Base-by-base conservation (phyloP, 2,329 filamentous ascomycete genomes). In the Fusarium lyarnte region DNA sequence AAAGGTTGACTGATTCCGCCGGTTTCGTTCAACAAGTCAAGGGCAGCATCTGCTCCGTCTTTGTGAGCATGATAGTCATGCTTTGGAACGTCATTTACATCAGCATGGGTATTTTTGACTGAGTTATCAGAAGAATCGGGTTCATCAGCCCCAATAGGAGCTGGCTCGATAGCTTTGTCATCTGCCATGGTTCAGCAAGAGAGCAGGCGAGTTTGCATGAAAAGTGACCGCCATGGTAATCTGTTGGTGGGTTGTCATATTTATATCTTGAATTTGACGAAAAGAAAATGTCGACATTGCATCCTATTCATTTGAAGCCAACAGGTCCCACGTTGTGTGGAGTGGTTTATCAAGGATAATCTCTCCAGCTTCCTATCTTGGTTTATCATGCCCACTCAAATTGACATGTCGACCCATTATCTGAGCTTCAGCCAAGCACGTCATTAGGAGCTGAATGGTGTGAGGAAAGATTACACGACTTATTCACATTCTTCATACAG, bases 1-100 rank as follows among this genome's bases (percentile, higher is more conserved):
- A 66, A 42, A 8, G 70, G 68, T 31, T 59, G 59, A 12, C 43
- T 54, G 4, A 74, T 21, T 3, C 64, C 61, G 0, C 64, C 68
- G 2, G 72, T 74, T 42, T 74, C 70, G 1, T 54, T 66, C 6
- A 74, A 27, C 6, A 74, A n/a, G 19, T 74, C 61, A 8, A 74
- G 71, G 25, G 72, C 72, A 14, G 68, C 64, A 33, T 74, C 72
- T 17, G 64, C 72, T 3, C 65, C 68, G 4, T 45, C 38, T 10
- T 51, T 58, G 49, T 53, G 49, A n/a, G 16, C 33, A 58, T 51
- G 33, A 38, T 51, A 8, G 1, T 25, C 25, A 36, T 27, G 42
- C 12, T 29, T 47, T 38, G 25, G 1, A 1, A 51, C 12, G 17
- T 31, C 25, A 5, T 25, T 36, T 51, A 6, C 17, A 19, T 51